phyloP scores from a whole-genome alignment of 1,284 basidiomycete genomes.

The Boletellus sp. region DNA sequence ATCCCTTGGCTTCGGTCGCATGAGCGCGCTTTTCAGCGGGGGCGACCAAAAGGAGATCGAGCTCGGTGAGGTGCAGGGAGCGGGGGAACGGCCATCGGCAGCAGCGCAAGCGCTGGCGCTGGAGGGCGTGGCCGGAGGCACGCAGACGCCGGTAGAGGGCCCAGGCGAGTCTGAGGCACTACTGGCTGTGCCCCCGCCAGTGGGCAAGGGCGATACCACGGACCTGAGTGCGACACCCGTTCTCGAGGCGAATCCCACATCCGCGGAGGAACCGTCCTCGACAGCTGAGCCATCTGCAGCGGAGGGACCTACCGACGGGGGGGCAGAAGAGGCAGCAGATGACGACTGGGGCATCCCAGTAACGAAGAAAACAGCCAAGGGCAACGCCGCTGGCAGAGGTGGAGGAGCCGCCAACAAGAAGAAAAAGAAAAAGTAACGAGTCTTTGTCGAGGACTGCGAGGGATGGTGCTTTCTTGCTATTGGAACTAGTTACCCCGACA shows the following conservation, averaged over 20 bases:
- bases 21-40: constrained; percentile 8
- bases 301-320: constrained; percentile 20
- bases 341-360: background rate
- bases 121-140: background rate
- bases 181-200: background rate
- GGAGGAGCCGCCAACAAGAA: constrained; percentile 10
- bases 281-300: constrained; percentile 10
- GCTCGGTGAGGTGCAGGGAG: background rate
- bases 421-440: constrained; percentile 24
- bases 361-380: constrained; percentile 2
- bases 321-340: constrained; percentile 13
- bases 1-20: background rate
- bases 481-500: no score
- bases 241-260: background rate
- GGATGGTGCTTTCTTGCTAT: no score
- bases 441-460: no score
- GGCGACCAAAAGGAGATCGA: constrained; percentile 8
- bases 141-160: background rate
- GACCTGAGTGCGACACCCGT: background rate
- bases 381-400: no score
- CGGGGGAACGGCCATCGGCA: background rate
- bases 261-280: constrained; percentile 3
- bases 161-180: background rate
- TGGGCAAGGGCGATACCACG: background rate
- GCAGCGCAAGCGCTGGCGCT: background rate